A percentile compares a stretch with the other conserved stretches of the same genome.
phyloP scores from a whole-genome alignment of 257 asterid genomes.

The Solanum pinnatisectum region DNA sequence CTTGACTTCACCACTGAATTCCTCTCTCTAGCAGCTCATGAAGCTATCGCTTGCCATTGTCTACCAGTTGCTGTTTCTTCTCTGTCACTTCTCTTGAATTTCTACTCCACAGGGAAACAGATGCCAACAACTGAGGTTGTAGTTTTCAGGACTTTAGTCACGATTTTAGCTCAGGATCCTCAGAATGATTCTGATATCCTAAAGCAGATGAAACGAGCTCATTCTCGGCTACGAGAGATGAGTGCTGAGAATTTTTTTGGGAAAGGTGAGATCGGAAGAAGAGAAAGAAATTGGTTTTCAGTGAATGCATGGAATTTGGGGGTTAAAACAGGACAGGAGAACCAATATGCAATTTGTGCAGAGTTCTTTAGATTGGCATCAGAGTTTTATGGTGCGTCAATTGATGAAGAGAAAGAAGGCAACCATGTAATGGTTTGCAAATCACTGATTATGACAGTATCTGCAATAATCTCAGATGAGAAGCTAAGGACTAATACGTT shows the following conservation, averaged over 20 bases:
- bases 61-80: slow-evolving; percentile 72
- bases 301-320: slow-evolving; percentile 82
- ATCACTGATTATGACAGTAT: slow-evolving; percentile 60
- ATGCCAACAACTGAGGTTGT: slow-evolving; percentile 73
- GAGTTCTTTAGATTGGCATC: slow-evolving; percentile 81
- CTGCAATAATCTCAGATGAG: slow-evolving; percentile 71
- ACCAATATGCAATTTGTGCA: slow-evolving; percentile 44
- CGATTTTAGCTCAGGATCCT: slow-evolving; percentile 54
- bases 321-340: slow-evolving; percentile 58
- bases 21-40: slow-evolving; percentile 89
- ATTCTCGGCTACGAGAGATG: slow-evolving; percentile 47
- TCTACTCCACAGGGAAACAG: slow-evolving; percentile 55
- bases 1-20: slow-evolving; percentile 88
- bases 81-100: slow-evolving; percentile 56
- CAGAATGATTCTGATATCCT: slow-evolving; percentile 49
- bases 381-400: slow-evolving; percentile 39
- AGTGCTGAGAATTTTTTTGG: slow-evolving; percentile 70
- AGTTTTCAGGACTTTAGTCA: slow-evolving; percentile 67
- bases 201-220: slow-evolving; percentile 62
- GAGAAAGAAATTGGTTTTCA: slow-evolving; percentile 91
- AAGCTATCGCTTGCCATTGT: slow-evolving; percentile 73
- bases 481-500: slow-evolving; percentile 35
- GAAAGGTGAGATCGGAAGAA: slow-evolving; percentile 66
- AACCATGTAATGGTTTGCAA: slow-evolving; percentile 52
- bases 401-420: slow-evolving; percentile 49